These are phyloP conservation scores for Aegilops umbellulata DNA, from an alignment of 176 grass and related monocot species.

Conservation along the genomic window DNA sequence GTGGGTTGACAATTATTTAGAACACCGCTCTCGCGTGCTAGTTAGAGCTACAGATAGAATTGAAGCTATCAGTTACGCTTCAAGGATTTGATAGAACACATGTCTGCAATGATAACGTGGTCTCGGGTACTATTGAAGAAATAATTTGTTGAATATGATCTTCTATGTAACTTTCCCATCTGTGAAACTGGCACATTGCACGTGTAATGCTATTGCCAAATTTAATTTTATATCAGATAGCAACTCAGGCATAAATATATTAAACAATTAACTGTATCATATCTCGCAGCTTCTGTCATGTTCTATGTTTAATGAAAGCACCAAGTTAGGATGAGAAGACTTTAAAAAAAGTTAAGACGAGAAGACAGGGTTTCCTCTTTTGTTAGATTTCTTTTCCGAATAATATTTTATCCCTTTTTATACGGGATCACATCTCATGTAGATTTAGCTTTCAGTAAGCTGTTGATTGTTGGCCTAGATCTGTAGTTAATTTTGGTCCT, in stretches of 20 bases:
- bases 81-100: neutral
- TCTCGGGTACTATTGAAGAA: neutral
- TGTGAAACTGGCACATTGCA: neutral
- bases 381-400: neutral
- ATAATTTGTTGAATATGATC: neutral
- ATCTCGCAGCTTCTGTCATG: neutral
- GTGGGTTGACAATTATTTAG: neutral
- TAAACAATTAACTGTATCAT: neutral
- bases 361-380: neutral
- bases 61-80: neutral
- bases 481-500: neutral
- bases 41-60: no score
- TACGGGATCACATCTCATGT: neutral
- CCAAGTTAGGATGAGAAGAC: no score
- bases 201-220: neutral
- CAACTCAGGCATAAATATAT: neutral
- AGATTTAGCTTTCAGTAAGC: constrained; percentile 2
- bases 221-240: neutral
- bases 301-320: neutral
- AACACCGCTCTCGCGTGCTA: neutral
- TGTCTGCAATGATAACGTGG: neutral
- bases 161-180: neutral
- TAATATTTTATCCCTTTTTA: neutral
- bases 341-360: neutral
- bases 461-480: neutral